Evolutionary conservation across 441 rosid species (phyloP), one percentile per base, ranked within the genome.

Genomic region (Populus trichocarpa): DNA sequence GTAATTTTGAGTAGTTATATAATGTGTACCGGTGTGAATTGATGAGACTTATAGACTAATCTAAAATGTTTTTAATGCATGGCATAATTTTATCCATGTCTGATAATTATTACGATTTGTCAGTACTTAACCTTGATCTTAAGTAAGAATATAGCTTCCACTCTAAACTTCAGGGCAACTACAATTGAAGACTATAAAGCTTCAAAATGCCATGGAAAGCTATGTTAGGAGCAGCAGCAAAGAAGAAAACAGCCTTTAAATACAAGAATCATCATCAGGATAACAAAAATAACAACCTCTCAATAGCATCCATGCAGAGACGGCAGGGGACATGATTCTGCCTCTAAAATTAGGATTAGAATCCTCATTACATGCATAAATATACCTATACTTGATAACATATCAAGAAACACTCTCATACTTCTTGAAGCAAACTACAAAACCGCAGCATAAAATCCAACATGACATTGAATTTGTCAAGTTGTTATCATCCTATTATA

Each of bases 361-460:
- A 18, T 50, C 50, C 42, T 53, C 38, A 28, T 26, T 30, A 30
- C 35, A 72, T 18, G n/a, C 61, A 53, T 53, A 53, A 18, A 30
- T 5, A 53, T 18, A 53, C 61, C n/a, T 71, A 6, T 28, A 53
- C 42, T 30, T 30, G 32, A 26, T 30, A 30, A 20, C 1, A 38
- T 69, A 69, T 16, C 71, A 69, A 69, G 32, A 69, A 12, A 40
- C 64, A 20, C 64, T 16, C 33, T 8, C 35, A 40, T 57, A 70
- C 75, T 70, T 63, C 42, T 75, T 23, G 57, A 22, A 36, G 50
- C 72, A 38, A 69, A 9, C 78, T 9, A 66, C 77, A 80, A 77
- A 80, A 77, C 66, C 36, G 77, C 65, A 25, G 59, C 68, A 72
- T 33, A 50, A 40, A 53, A 65, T 74, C 26, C 9, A 69, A 69